Base-by-base conservation (phyloP, 129 eudicot genomes). In the Rutidosis leptorrhynchoides region DNA sequence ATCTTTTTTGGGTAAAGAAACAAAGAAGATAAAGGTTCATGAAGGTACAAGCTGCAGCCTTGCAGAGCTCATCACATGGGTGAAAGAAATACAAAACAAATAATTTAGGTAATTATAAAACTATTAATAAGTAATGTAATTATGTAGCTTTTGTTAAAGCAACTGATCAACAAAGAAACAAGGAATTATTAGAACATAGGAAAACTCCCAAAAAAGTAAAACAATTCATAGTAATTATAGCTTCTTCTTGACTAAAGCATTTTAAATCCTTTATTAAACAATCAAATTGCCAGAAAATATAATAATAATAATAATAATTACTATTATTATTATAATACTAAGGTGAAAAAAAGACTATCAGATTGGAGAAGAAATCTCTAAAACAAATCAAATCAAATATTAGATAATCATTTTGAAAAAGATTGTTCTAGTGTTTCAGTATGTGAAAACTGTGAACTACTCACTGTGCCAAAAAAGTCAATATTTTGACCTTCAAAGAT, bases 201-300 rank as follows among this genome's bases (percentile, higher is more conserved):
- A 69, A 78, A 76, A 65, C 82, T 67, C 69, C 77, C 62, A 58
- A 65, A 52, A 63, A 57, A 28, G 7, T 22, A 19, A 20, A 37
- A 33, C 56, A 62, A 76, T 30, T 54, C 46, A 6, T 53, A 48
- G 52, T 17, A 23, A 46, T 55, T 2, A 67, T 67, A 75, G 68
- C 81, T 71, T 77, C 77, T 77, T 77, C 73, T 65, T 78, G 69
- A 78, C 77, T 72, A 78, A 78, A 78, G 82, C 52, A 51, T 32
- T 29, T 53, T 32, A 17, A 67, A 33, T 26, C 51, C 69, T 63
- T 65, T 64, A 77, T 65, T 64, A 77, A 64, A 65, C 68, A 27
- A 14, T 26, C 8, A 68, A 49, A 61, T 68, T 60, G 15, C 25
- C 62, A 67, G 29, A 45, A 76, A 24, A 27, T 33, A 64, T 7